Evolutionary conservation across 441 rosid species (phyloP).

Genomic region (Populus tomentosa): DNA sequence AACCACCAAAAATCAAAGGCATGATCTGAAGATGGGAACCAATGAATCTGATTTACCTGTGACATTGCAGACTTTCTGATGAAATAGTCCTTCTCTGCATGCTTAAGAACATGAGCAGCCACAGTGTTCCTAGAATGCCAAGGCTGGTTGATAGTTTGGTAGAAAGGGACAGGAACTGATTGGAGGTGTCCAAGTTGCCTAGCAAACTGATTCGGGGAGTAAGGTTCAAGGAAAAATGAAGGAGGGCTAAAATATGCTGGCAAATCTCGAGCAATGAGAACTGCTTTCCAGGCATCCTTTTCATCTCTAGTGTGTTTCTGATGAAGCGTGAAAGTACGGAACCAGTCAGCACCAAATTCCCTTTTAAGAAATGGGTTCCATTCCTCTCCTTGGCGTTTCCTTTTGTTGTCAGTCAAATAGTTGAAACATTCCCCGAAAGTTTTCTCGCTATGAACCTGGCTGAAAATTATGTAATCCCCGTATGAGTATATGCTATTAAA

Average conservation of each 20-base stretch:
- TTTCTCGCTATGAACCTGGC: neutral
- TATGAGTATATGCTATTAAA: neutral
- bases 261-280: neutral
- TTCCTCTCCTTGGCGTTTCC: neutral
- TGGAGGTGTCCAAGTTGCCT: neutral
- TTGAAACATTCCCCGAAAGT: neutral
- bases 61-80: neutral
- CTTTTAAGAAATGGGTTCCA: neutral
- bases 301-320: neutral
- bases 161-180: neutral
- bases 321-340: neutral
- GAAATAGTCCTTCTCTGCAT: neutral
- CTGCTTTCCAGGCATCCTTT: neutral
- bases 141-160: neutral
- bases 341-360: neutral
- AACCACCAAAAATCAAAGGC: neutral
- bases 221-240: neutral
- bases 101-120: neutral
- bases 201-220: neutral
- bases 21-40: neutral
- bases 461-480: neutral
- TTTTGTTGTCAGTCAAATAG: neutral
- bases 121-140: neutral
- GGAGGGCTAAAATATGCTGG: neutral
- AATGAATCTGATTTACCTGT: neutral